These are phyloP conservation scores for Picea engelmannii DNA, from an alignment of 83 land plant species.

Conservation along the genomic window DNA sequence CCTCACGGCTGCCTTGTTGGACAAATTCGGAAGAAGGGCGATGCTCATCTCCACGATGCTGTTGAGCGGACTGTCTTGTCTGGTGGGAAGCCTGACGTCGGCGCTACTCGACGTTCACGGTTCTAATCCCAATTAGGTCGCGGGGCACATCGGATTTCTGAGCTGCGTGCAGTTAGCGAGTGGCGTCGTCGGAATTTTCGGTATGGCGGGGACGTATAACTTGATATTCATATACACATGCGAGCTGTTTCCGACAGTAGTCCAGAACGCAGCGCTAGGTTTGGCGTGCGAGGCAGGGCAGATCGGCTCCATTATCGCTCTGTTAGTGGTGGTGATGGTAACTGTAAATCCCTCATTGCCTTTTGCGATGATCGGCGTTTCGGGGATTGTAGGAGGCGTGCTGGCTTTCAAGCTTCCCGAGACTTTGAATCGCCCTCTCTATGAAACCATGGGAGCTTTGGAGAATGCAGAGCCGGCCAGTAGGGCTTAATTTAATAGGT, in stretches of 20 bases:
- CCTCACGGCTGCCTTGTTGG: no score
- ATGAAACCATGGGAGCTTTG: slow-evolving; percentile 60
- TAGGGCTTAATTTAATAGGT: no score
- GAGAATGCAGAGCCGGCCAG: slow-evolving; percentile 31
- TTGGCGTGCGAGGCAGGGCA: slow-evolving; percentile 54
- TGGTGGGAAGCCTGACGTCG: no score
- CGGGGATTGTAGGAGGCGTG: slow-evolving; percentile 17
- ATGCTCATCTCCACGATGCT: no score
- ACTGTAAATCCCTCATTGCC: slow-evolving; percentile 31
- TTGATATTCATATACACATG: slow-evolving; percentile 47
- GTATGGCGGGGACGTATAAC: slow-evolving; percentile 77
- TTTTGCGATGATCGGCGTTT: slow-evolving; percentile 49
- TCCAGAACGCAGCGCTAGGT: slow-evolving; percentile 56
- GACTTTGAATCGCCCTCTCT: slow-evolving; percentile 21
- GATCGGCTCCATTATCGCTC: slow-evolving; percentile 28
- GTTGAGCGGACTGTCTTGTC: no score
- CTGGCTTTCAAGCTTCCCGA: slow-evolving; percentile 60
- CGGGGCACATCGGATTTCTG: background rate
- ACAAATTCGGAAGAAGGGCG: no score
- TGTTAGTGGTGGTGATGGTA: slow-evolving; percentile 60
- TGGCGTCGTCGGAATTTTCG: slow-evolving; percentile 70
- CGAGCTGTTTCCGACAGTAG: no score
- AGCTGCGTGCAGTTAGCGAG: slow-evolving; percentile 32
- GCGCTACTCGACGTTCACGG: no score
- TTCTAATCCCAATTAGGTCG: background rate